Conservation (phyloP, 345 rosid genomes). For the Citrus mangshanensis region DNA sequence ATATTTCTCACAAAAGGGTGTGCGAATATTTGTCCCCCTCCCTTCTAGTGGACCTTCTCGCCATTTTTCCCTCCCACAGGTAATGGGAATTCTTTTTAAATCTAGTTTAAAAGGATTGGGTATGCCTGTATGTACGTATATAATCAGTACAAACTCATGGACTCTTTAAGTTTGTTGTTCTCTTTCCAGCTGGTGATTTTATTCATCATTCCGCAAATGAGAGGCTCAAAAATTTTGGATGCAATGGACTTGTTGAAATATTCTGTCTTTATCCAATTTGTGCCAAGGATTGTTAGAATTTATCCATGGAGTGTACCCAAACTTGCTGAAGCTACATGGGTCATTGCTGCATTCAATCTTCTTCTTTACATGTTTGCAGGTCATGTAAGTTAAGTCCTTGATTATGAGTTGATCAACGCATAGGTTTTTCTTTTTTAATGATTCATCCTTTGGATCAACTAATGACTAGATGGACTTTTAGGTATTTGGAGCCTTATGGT, state of each 20-base stretch:
- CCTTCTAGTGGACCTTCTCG: neutral
- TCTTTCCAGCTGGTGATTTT: neutral
- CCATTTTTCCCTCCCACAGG: neutral
- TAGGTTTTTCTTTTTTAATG: too few relatives aligned
- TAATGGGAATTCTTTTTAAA: neutral
- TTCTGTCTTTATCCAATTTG: conserved; percentile 33
- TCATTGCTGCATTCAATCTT: conserved; percentile 15
- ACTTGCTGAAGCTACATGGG: conserved; percentile 30
- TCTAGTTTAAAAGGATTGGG: too few relatives aligned
- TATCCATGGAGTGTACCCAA: conserved; percentile 29
- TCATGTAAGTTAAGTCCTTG: conserved; percentile 29
- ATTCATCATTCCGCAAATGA: neutral
- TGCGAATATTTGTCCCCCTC: neutral
- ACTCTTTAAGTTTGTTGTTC: neutral
- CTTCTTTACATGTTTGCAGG: conserved; percentile 31
- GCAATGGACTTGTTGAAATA: conserved; percentile 20
- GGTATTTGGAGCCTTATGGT: conserved; percentile 15
- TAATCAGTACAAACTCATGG: neutral
- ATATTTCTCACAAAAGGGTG: too few relatives aligned
- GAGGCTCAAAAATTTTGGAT: conserved; percentile 1
- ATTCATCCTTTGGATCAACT: neutral
- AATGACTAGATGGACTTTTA: neutral
- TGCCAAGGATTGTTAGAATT: conserved; percentile 32
- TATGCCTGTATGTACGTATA: neutral
- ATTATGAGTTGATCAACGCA: too few relatives aligned